A percentile compares a stretch with the other conserved stretches of the same genome.
Conservation (phyloP, 148 eudicot species). For the Fagopyrum homotropicum region DNA sequence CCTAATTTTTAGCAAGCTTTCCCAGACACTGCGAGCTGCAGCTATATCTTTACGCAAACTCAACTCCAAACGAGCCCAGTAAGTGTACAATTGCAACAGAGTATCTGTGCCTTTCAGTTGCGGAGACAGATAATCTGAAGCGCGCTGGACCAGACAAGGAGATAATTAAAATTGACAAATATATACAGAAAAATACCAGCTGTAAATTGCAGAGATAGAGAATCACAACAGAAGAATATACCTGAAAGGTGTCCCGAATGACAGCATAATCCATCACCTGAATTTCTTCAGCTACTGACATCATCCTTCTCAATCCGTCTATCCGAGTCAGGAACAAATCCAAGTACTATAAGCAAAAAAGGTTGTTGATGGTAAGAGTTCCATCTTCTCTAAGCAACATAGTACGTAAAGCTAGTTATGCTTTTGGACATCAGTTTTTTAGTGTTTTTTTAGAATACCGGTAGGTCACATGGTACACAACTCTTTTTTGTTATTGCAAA, state of each 20-base stretch:
- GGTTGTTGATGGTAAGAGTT: neutral
- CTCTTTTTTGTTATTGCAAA: neutral
- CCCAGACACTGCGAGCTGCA: conserved; percentile 99
- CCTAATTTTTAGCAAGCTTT: conserved; percentile 81
- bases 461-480: neutral
- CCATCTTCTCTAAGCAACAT: neutral
- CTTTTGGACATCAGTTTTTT: neutral
- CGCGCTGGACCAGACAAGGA: conserved; percentile 42
- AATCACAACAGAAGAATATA: conserved; percentile 15
- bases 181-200: neutral
- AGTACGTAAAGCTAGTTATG: neutral
- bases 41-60: conserved; percentile 53
- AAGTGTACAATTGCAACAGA: conserved; percentile 61
- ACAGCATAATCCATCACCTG: conserved; percentile 48
- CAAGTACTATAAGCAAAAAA: conserved; percentile 55
- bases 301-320: conserved; percentile 89
- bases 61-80: conserved; percentile 81
- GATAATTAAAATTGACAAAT: neutral
- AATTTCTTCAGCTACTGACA: conserved; percentile 45
- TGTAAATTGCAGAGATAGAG: neutral
- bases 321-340: conserved; percentile 82
- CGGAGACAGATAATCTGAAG: conserved; percentile 72
- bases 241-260: conserved; percentile 84
- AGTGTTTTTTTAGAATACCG: neutral
- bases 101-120: conserved; percentile 59